Evolutionary conservation across 2,329 filamentous ascomycete genomes (phyloP).

Genomic region (Botrytis fragariae): DNA sequence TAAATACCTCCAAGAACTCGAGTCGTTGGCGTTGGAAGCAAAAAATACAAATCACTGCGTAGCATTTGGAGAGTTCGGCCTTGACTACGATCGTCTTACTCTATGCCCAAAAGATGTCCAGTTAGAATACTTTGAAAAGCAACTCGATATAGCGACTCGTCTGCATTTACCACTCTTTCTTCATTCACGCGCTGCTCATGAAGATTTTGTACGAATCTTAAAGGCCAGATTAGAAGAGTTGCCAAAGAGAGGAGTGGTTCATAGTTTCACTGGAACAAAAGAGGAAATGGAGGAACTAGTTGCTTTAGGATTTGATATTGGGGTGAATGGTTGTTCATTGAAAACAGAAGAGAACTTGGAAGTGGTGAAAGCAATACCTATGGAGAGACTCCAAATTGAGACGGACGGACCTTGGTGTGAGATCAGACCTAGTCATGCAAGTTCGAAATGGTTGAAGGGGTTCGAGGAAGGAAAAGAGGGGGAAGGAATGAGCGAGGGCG

Average conservation of each 20-base stretch:
- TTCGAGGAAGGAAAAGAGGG: conserved; percentile 29
- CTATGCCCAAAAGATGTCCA: conserved; percentile 78
- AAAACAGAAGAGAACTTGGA: conserved; percentile 90
- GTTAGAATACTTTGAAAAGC: conserved; percentile 77
- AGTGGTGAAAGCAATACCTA: conserved; percentile 74
- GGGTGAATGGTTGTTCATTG: conserved; percentile 95
- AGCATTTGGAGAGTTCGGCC: conserved; percentile 91
- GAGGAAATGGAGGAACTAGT: conserved; percentile 83
- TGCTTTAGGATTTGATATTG: conserved; percentile 79
- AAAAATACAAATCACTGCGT: conserved; percentile 48
- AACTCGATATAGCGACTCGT: conserved; percentile 50
- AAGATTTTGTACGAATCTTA: conserved; percentile 76
- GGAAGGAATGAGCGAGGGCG: conserved; percentile 25
- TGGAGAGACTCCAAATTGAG: conserved; percentile 86
- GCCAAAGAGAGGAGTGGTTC: conserved; percentile 78
- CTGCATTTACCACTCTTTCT: conserved; percentile 85
- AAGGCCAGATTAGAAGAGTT: conserved; percentile 61
- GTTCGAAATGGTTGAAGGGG: conserved; percentile 41
- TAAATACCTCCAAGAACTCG: conserved; percentile 56
- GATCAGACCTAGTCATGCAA: conserved; percentile 84
- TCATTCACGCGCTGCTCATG: conserved; percentile 83
- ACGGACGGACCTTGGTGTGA: conserved; percentile 99
- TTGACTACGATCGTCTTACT: conserved; percentile 91
- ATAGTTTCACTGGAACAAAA: conserved; percentile 87
- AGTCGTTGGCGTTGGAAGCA: conserved; percentile 57